These are phyloP conservation scores for Suhomyces kilbournensis DNA, from an alignment of 805 yeast species.

Conservation along the genomic window DNA sequence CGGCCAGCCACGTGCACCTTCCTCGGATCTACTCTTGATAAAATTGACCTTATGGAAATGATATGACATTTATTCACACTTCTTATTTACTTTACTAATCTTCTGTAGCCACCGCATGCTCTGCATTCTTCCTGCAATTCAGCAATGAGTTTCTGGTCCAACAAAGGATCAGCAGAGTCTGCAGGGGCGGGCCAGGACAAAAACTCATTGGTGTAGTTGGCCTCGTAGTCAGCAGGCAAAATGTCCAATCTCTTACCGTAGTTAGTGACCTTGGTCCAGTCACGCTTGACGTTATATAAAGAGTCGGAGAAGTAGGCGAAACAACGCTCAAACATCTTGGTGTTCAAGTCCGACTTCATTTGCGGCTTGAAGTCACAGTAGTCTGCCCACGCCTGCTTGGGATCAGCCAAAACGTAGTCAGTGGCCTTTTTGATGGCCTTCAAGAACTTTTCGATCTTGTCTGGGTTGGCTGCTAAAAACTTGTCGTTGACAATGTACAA, in stretches of 20 bases:
- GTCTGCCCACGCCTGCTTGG: constrained; percentile 46
- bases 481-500: constrained; percentile 52
- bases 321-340: constrained; percentile 50
- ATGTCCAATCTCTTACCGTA: constrained; percentile 54
- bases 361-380: constrained; percentile 48
- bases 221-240: constrained; percentile 45
- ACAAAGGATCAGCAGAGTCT: constrained; percentile 43
- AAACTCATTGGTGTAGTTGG: constrained; percentile 52
- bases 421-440: constrained; percentile 51
- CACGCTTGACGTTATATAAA: constrained; percentile 52
- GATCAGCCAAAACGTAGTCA: constrained; percentile 43
- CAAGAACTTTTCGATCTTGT: constrained; percentile 44
- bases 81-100: constrained; percentile 34
- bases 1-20: no score
- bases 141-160: constrained; percentile 48
- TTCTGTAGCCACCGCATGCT: constrained; percentile 47
- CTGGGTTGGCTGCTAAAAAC: constrained; percentile 46
- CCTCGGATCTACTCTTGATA: no score
- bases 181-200: constrained; percentile 49
- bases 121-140: constrained; percentile 46
- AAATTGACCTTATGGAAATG: no score
- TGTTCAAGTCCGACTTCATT: constrained; percentile 39
- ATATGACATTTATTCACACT: no score
- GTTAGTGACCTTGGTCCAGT: constrained; percentile 54
- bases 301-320: constrained; percentile 54